phyloP scores from a whole-genome alignment of 208 protist species.

The Leptomonas pyrrhocoris region DNA sequence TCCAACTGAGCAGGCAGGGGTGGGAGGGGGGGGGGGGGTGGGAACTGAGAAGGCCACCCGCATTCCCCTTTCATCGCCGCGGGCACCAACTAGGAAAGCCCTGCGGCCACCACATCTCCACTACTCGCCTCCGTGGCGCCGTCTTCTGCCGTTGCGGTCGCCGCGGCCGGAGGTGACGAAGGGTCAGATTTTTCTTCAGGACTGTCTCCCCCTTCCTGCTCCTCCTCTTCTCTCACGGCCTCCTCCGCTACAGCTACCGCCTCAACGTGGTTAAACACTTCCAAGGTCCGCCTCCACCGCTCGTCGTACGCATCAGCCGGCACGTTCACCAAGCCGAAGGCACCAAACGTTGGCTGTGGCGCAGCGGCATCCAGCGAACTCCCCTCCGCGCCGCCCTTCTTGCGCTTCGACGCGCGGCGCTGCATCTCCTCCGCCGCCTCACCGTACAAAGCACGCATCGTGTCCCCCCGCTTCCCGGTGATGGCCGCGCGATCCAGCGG shows the following conservation, averaged over 20 bases:
- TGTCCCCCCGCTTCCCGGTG: conserved; percentile 57
- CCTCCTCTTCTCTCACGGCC: neutral
- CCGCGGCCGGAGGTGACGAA: too few species aligned
- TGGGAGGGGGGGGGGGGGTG: too few species aligned
- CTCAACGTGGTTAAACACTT: conserved; percentile 43
- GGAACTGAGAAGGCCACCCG: too few species aligned
- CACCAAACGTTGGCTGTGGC: conserved; percentile 59
- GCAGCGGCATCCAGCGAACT: neutral
- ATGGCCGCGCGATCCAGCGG: conserved; percentile 26
- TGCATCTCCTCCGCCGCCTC: conserved; percentile 28
- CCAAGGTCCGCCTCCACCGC: conserved; percentile 41
- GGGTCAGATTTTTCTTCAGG: too few species aligned
- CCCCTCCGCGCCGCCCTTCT: neutral
- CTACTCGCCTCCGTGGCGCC: too few species aligned
- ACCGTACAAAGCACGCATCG: conserved; percentile 42
- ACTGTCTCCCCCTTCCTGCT: neutral
- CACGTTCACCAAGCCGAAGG: conserved; percentile 87
- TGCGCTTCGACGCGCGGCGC: neutral
- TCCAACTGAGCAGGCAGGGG: too few species aligned
- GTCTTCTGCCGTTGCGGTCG: too few species aligned
- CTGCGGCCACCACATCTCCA: too few species aligned
- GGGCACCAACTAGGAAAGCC: too few species aligned
- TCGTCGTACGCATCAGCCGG: conserved; percentile 58
- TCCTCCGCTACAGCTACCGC: neutral
- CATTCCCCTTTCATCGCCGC: too few species aligned